phyloP scores from a whole-genome alignment of 1,139 yeast genomes.

The Pichiaceae sp. region DNA sequence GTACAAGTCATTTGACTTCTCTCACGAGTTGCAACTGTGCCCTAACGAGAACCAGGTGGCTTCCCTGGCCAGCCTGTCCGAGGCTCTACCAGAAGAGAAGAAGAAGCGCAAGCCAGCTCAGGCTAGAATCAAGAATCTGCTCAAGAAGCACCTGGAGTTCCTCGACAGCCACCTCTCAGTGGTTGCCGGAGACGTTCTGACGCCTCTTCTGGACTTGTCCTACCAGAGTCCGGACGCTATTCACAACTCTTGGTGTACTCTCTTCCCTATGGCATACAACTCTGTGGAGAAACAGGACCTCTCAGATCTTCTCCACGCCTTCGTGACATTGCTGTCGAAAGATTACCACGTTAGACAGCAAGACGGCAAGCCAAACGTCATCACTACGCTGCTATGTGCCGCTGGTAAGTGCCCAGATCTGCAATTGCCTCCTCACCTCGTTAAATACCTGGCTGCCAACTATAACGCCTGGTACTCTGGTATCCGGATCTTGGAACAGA shows the following conservation, averaged over 20 bases:
- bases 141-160: conserved; percentile 45
- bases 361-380: conserved; percentile 79
- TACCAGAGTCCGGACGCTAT: conserved; percentile 76
- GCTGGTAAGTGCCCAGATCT: conserved; percentile 63
- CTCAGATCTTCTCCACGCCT: conserved; percentile 71
- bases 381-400: conserved; percentile 78
- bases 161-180: conserved; percentile 30
- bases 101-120: conserved; percentile 4
- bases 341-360: conserved; percentile 89
- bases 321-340: conserved; percentile 74
- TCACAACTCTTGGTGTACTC: conserved; percentile 73
- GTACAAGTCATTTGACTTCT: conserved; percentile 65
- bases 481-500: conserved; percentile 69
- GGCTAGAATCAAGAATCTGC: conserved; percentile 27
- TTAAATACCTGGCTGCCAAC: conserved; percentile 80
- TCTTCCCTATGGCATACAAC: conserved; percentile 75
- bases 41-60: conserved; percentile 48
- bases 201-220: conserved; percentile 73
- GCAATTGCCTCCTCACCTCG: conserved; percentile 89
- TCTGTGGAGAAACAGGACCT: conserved; percentile 73
- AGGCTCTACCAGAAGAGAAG: conserved; percentile 20
- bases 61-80: conserved; percentile 39
- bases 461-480: conserved; percentile 93
- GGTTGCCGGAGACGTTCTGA: conserved; percentile 51
- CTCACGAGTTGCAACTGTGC: conserved; percentile 36